These are phyloP conservation scores for Podosphaera xanthii DNA, from an alignment of 2,329 filamentous ascomycete species.

Conservation along the genomic window DNA sequence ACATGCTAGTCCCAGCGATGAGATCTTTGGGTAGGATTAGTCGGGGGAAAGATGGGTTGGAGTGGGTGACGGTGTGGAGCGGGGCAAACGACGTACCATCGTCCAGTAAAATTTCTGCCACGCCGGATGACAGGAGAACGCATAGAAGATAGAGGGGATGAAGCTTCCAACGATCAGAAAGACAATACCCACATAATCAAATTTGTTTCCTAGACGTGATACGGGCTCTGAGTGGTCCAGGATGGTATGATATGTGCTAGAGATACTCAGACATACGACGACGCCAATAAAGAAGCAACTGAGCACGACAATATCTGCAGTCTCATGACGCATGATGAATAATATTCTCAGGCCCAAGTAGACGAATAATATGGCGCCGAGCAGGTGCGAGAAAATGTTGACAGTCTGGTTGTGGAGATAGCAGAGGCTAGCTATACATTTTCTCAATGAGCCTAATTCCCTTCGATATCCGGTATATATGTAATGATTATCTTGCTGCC, in stretches of 20 bases:
- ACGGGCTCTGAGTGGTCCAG: slow-evolving; percentile 64
- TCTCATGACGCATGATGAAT: slow-evolving; percentile 29
- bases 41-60: neutral
- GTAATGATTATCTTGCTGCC: slow-evolving; percentile 44
- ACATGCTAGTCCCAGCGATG: slow-evolving; percentile 52
- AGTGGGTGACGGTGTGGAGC: too few species aligned
- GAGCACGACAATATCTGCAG: slow-evolving; percentile 47
- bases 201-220: slow-evolving; percentile 65
- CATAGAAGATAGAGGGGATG: slow-evolving; percentile 72
- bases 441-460: slow-evolving; percentile 33
- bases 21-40: slow-evolving; percentile 35
- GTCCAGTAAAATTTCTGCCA: slow-evolving; percentile 51
- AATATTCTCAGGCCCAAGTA: slow-evolving; percentile 30
- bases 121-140: slow-evolving; percentile 46
- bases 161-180: slow-evolving; percentile 79
- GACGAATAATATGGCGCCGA: slow-evolving; percentile 39
- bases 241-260: slow-evolving; percentile 64
- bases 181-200: slow-evolving; percentile 90
- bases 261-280: slow-evolving; percentile 53
- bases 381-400: slow-evolving; percentile 49
- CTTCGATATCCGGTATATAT: slow-evolving; percentile 44
- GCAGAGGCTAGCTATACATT: slow-evolving; percentile 31
- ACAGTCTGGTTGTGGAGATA: slow-evolving; percentile 42
- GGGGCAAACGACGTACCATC: slow-evolving; percentile 31
- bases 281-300: slow-evolving; percentile 60